These are phyloP conservation scores for Elaeagnus macrophylla DNA, from an alignment of 306 rosid species.

Conservation along the genomic window DNA sequence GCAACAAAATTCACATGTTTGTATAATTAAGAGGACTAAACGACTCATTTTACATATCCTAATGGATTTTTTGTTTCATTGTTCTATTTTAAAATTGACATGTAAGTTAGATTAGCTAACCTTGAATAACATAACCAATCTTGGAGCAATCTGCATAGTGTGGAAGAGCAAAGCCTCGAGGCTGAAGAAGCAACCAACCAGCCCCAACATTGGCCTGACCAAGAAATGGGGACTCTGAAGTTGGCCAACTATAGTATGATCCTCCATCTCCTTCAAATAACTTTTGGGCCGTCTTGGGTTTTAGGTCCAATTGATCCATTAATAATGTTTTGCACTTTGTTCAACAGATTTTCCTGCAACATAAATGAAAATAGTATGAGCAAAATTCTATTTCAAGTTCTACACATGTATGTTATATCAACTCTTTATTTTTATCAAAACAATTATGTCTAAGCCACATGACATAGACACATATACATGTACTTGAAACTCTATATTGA, in stretches of 20 bases:
- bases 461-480: no score
- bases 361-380: no score
- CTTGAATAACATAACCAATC: constrained; percentile 43
- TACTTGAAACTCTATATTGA: no score
- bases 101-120: constrained; percentile 9
- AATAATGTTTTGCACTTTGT: no score
- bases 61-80: no score
- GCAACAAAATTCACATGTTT: no score
- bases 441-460: no score
- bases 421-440: no score
- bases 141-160: constrained; percentile 50
- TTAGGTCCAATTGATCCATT: constrained; percentile 29
- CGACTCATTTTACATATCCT: background rate
- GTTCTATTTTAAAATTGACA: background rate
- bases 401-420: no score
- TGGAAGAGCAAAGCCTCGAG: constrained; percentile 64
- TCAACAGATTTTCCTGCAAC: no score
- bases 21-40: background rate
- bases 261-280: constrained; percentile 53
- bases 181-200: constrained; percentile 36
- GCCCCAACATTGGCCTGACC: constrained; percentile 35
- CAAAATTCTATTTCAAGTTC: no score
- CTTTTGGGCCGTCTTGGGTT: constrained; percentile 25
- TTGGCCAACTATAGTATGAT: constrained; percentile 45
- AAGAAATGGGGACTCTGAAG: constrained; percentile 27